Percentiles rank a stretch among this genome's conserved stretches.
phyloP scores from a whole-genome alignment of 1,139 yeast genomes.

The Suhomyces chickasaworum region DNA sequence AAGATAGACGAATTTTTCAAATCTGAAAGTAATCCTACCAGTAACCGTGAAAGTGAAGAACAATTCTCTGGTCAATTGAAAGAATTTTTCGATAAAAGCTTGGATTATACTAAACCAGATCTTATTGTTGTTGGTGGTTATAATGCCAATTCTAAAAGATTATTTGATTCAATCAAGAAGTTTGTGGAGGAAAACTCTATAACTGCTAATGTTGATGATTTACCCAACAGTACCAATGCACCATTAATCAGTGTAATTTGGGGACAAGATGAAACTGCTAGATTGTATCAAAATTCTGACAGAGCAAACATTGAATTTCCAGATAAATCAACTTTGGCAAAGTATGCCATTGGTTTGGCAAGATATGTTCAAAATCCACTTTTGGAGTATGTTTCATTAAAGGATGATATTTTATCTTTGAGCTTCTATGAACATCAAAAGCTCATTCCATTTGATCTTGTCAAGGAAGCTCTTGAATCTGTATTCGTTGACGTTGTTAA shows the following conservation, averaged over 20 bases:
- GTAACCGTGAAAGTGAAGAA: slow-evolving; percentile 51
- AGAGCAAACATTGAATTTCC: slow-evolving; percentile 80
- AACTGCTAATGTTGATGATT: slow-evolving; percentile 54
- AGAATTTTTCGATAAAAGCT: slow-evolving; percentile 43
- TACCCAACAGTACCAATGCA: slow-evolving; percentile 37
- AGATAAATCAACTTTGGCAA: slow-evolving; percentile 81
- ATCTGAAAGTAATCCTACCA: slow-evolving; percentile 75
- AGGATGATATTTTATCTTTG: slow-evolving; percentile 70
- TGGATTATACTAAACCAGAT: slow-evolving; percentile 61
- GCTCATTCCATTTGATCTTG: slow-evolving; percentile 63
- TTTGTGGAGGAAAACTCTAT: slow-evolving; percentile 61
- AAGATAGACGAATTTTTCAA: slow-evolving; percentile 75
- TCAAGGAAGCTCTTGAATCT: slow-evolving; percentile 71
- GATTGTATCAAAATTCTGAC: slow-evolving; percentile 79
- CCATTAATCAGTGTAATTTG: slow-evolving; percentile 64
- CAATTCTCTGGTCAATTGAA: slow-evolving; percentile 56
- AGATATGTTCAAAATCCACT: slow-evolving; percentile 90
- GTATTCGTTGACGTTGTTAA: slow-evolving; percentile 89
- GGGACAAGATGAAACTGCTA: slow-evolving; percentile 93
- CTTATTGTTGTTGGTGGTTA: slow-evolving; percentile 90
- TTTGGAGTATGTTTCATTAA: slow-evolving; percentile 81
- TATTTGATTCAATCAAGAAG: slow-evolving; percentile 58
- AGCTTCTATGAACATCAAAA: slow-evolving; percentile 77
- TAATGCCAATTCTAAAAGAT: slow-evolving; percentile 68
- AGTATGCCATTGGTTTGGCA: slow-evolving; percentile 87